Evolutionary conservation across 345 rosid genomes (phyloP).

Genomic region (Microcos paniculata): DNA sequence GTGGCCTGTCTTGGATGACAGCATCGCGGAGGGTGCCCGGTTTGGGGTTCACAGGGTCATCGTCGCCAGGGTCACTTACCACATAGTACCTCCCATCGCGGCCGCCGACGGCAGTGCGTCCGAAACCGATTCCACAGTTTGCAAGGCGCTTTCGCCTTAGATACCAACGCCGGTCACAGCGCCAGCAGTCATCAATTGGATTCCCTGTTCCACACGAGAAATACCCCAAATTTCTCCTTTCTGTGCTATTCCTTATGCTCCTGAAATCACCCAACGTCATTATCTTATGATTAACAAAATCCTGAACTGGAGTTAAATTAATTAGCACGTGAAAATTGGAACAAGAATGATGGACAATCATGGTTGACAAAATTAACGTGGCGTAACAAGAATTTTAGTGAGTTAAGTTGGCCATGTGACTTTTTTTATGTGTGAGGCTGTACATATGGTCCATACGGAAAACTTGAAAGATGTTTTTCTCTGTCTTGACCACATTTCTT

Average conservation of each 20-base stretch:
- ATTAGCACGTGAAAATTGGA: constrained; percentile 9
- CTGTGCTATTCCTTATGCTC: constrained; percentile 72
- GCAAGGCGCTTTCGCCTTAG: constrained; percentile 55
- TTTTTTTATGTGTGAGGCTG: not conserved
- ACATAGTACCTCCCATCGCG: constrained; percentile 74
- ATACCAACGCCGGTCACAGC: constrained; percentile 70
- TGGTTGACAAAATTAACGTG: not conserved
- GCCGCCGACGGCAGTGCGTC: constrained; percentile 78
- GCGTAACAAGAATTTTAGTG: not conserved
- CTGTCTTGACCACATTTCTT: not conserved
- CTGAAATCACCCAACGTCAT: constrained; percentile 29
- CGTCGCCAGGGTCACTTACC: constrained; percentile 56
- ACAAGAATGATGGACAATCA: not conserved
- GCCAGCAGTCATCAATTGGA: constrained; percentile 88
- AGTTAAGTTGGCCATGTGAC: constrained; percentile 34
- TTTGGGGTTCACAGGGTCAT: constrained; percentile 63
- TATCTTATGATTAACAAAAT: not conserved
- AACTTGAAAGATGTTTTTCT: not conserved
- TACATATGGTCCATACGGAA: constrained; percentile 36
- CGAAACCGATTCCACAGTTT: constrained; percentile 70
- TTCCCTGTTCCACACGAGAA: constrained; percentile 70
- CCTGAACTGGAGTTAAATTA: too few species aligned
- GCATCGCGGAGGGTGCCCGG: constrained; percentile 86
- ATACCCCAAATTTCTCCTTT: constrained; percentile 53
- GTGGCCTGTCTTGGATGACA: constrained; percentile 68